Evolutionary conservation across 2,329 filamentous ascomycete genomes (phyloP), one percentile per base, ranked within the genome.

Genomic region (Aspergillus intermedius): DNA sequence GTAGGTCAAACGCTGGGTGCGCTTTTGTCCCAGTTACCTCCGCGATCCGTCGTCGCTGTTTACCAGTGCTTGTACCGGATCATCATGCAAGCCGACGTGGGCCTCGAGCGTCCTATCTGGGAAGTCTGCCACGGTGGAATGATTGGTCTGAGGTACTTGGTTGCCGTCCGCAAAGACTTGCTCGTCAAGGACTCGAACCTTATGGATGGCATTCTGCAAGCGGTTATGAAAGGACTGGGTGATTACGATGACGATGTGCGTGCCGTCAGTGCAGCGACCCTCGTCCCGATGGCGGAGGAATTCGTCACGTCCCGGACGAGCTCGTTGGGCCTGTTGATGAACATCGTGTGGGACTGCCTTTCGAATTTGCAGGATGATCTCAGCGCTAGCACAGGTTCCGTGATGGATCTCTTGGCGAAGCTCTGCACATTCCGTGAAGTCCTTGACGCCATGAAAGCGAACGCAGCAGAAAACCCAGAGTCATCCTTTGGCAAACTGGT

Each of bases 71-170:
- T 98, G 4, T 86, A 93, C 60, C 82, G 87, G 34, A 87, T 98
- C 74, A 90, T 97, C 34, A 93, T 95, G 82, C 90, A 96, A 64
- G 82, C 85, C 39, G 88, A 95, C 57, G 74, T 93, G 19, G 80
- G 83, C 34, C 74, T 91, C 21, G 82, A 85, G 21, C 81, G 80
- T 28, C 83, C 87, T 12, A 79, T 90, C 25, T 98, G 93, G 93
- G 89, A 95, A 51, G 87, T 96, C 34, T 95, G 91, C 61, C 94
- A 98, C 66, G 93, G 93, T 56, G 93, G 93, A 53, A 98, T 98
- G 93, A 91, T 97, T 42, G 93, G 93, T 6, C 73, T 98, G 61
- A 82, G 91, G 60, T 98, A 98, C 63, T 82, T 98, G 42, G 93
- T 98, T 25, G 93, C 93, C 7, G 89, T 98, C 32, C 83, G 93